Base-by-base conservation (phyloP, 2,329 filamentous ascomycete species). In the Beauveria sp. region DNA sequence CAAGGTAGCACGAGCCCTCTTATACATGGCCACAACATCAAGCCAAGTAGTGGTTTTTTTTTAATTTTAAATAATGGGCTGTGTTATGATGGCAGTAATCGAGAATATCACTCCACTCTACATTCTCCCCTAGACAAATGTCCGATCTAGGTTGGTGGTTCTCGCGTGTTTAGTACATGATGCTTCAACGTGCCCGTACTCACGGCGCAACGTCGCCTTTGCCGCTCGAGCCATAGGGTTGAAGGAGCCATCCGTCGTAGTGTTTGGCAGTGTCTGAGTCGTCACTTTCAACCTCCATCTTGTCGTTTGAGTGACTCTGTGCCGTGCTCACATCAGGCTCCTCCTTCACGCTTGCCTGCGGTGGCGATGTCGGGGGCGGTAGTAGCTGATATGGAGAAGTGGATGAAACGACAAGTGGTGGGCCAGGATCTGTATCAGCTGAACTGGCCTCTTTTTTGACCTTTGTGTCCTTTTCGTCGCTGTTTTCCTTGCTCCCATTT, bases 351-450 rank as follows among this genome's bases (percentile, higher is more conserved):
- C 73, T 73, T 45, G 67, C 71, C 42, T 71, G 69, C 30, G 76
- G 74, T 20, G 76, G 66, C 18, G 75, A 77, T 34, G 74, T 67
- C 24, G 71, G 73, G 18, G 74, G 71, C 49, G 74, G 73, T 40
- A 75, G 75, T 43, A 60, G 42, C 10, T 47, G 58, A 28, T 60
- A 54, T n/a, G 50, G 51, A n/a, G 58, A 60, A 1, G 58, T 60
- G 20, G 58, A 60, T 1, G 58, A 60, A 22, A 60, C 58, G 38
- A 60, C 58, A 42, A 60, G 58, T 26, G 58, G 58, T n/a, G 58
- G 58, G 9, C 58, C 58, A 5, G 72, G 66, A 57, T 72, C 73
- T n/a, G 66, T 64, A 26, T 67, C 57, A 16, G 49, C 52, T 10
- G 54, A 20, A 5, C 22, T 22, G n/a, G 51, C 16, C 7, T 54